phyloP scores from a whole-genome alignment of 345 rosid species.

The Pelargonium nanum region DNA sequence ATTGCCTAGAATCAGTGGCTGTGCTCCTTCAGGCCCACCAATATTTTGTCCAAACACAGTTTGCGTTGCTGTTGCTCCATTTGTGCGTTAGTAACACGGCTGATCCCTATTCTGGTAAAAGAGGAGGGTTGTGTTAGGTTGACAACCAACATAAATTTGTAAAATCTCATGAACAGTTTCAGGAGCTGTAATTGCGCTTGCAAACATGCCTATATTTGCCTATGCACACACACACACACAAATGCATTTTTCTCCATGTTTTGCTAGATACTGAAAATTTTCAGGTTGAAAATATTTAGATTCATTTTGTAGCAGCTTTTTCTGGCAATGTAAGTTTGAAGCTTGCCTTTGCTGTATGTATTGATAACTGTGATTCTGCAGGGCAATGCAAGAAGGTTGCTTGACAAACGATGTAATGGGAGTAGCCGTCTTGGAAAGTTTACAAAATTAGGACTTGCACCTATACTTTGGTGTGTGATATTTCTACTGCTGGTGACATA shows the following conservation, averaged over 20 bases:
- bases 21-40: background rate
- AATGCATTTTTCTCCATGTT: background rate
- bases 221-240: background rate
- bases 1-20: too few relatives aligned
- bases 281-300: background rate
- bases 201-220: background rate
- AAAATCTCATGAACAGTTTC: too few relatives aligned
- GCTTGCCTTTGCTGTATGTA: background rate
- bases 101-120: too few relatives aligned
- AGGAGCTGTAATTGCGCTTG: background rate
- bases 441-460: constrained; percentile 87
- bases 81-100: too few relatives aligned
- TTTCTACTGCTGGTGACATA: constrained; percentile 54
- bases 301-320: background rate
- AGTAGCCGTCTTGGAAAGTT: constrained; percentile 57
- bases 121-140: too few relatives aligned
- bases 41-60: background rate
- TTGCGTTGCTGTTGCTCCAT: too few relatives aligned
- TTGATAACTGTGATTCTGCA: constrained; percentile 23
- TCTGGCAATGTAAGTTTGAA: background rate
- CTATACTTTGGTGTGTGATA: constrained; percentile 60
- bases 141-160: too few relatives aligned
- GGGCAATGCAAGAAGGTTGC: constrained; percentile 93
- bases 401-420: constrained; percentile 71
- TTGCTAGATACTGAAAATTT: background rate